Percentiles rank a stretch among this genome's conserved stretches.
Evolutionary conservation across 2,329 filamentous ascomycete genomes (phyloP).

Genomic region (Fusarium denticulatum): DNA sequence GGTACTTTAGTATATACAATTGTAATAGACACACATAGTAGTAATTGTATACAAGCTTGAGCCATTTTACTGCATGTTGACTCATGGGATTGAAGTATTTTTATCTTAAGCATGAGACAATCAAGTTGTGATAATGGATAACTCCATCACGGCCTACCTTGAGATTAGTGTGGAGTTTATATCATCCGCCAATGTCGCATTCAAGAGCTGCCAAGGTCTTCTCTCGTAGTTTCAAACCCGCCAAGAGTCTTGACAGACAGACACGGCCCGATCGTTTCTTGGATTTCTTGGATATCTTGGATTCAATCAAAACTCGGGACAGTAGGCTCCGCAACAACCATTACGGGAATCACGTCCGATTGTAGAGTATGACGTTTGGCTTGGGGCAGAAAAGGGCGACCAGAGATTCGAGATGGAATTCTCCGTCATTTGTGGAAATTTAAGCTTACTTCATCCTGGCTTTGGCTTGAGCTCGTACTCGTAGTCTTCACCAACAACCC

Average conservation of each 20-base stretch:
- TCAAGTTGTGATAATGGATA: not conserved
- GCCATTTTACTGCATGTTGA: no score
- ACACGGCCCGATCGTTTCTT: not conserved
- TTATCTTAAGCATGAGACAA: not conserved
- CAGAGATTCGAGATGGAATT: not conserved
- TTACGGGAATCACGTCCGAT: no score
- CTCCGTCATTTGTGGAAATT: not conserved
- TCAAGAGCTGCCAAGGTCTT: not conserved
- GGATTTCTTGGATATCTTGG: not conserved
- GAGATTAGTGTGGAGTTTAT: no score
- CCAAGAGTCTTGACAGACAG: not conserved
- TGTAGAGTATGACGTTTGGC: no score
- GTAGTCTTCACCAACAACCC: not conserved
- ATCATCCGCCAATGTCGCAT: not conserved
- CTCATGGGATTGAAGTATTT: not conserved
- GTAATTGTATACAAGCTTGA: no score
- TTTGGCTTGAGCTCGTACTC: not conserved
- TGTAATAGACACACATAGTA: no score
- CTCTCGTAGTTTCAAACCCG: not conserved
- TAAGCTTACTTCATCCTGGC: not conserved
- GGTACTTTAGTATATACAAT: no score
- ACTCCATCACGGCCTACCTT: not conserved
- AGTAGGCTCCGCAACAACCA: not conserved
- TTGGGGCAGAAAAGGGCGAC: no score
- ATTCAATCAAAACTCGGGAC: not conserved